A percentile compares a stretch with the other conserved stretches of the same genome.
Conservation (phyloP, 1,284 basidiomycete genomes). For the Irpex sp. region DNA sequence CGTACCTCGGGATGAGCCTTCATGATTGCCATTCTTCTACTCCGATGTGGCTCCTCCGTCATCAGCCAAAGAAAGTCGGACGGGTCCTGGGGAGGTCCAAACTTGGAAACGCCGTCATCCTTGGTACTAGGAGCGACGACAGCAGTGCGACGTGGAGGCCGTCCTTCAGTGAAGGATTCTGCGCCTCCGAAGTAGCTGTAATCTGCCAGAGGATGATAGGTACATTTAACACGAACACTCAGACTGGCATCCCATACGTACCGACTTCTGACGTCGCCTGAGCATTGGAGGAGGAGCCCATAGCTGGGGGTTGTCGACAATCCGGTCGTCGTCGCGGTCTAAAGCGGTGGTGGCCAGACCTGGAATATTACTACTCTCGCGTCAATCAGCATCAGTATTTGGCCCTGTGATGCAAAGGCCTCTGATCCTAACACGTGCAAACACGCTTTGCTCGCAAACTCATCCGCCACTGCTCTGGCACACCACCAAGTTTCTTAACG, state of each 20-base stretch:
- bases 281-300: not conserved
- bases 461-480: too few relatives aligned
- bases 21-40: conserved; percentile 84
- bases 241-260: not conserved
- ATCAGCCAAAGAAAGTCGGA: conserved; percentile 91
- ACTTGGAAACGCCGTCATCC: conserved; percentile 40
- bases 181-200: conserved; percentile 78
- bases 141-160: conserved; percentile 57
- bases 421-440: not conserved
- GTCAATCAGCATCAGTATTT: not conserved
- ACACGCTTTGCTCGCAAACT: not conserved
- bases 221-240: too few relatives aligned
- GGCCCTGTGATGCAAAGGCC: not conserved
- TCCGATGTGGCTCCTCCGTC: conserved; percentile 96
- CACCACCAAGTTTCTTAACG: too few relatives aligned
- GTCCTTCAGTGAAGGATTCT: conserved; percentile 64
- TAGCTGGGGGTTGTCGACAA: not conserved
- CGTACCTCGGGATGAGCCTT: conserved; percentile 91
- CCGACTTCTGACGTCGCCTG: not conserved
- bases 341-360: not conserved
- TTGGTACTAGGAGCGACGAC: conserved; percentile 35
- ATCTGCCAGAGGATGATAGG: conserved; percentile 34
- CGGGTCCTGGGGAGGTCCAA: conserved; percentile 63
- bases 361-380: not conserved
- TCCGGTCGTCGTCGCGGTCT: not conserved